Percentiles rank a stretch among this genome's conserved stretches.
These are phyloP conservation scores for Candida ovalis DNA, from an alignment of 805 yeast genomes.

Conservation along the genomic window DNA sequence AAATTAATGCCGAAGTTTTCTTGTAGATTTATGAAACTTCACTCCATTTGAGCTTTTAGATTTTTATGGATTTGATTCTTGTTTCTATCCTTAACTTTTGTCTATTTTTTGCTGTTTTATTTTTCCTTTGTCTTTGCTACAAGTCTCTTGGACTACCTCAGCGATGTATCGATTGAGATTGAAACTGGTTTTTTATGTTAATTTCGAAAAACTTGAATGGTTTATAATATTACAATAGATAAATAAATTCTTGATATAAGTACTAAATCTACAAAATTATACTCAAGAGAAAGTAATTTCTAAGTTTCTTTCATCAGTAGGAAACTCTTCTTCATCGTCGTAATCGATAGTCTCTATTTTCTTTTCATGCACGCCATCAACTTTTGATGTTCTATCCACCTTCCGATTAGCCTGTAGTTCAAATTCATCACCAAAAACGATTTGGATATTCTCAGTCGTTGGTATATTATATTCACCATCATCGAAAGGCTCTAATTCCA, in stretches of 20 bases:
- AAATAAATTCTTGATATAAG: background rate
- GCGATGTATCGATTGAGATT: no score
- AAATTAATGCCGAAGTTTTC: conserved; percentile 85
- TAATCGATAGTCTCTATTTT: conserved; percentile 17
- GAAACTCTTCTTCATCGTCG: conserved; percentile 34
- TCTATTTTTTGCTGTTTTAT: background rate
- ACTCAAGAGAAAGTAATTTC: conserved; percentile 27
- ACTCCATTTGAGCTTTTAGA: no score
- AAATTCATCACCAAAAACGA: conserved; percentile 22
- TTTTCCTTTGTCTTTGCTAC: background rate
- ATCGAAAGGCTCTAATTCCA: background rate
- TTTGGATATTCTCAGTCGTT: conserved; percentile 14
- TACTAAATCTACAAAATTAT: background rate
- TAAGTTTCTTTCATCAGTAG: conserved; percentile 29
- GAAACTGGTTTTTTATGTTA: no score
- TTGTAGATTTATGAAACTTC: conserved; percentile 44
- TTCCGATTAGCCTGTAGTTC: conserved; percentile 2
- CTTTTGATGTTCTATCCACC: background rate
- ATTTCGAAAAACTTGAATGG: background rate
- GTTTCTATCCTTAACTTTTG: background rate
- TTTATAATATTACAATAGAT: background rate
- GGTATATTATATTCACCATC: conserved; percentile 21
- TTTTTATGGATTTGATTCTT: background rate
- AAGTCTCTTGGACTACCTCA: no score
- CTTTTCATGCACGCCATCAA: background rate